These are phyloP conservation scores for Bretschneidera sinensis DNA, from an alignment of 345 rosid species.

Conservation along the genomic window DNA sequence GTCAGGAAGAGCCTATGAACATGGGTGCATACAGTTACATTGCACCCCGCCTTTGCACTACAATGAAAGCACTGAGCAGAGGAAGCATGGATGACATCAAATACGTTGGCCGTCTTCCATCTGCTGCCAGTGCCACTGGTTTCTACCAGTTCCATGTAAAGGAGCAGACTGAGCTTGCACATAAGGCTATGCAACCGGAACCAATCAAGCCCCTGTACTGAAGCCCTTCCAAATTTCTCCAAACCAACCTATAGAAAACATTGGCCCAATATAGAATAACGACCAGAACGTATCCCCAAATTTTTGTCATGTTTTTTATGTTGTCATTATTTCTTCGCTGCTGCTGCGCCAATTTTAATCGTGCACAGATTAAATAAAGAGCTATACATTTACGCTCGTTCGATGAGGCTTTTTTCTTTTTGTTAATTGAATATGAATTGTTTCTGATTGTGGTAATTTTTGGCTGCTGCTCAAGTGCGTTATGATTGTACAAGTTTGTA, in stretches of 20 bases:
- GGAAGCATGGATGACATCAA: slow-evolving; percentile 58
- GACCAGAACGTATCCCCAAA: background rate
- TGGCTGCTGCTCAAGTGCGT: no score
- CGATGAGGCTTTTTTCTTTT: no score
- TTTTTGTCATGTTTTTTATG: background rate
- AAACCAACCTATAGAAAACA: background rate
- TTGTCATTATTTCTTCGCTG: background rate
- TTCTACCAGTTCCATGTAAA: slow-evolving; percentile 50
- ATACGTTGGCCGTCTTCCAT: slow-evolving; percentile 67
- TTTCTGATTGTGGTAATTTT: no score
- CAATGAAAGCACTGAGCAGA: slow-evolving; percentile 47
- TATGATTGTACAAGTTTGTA: no score
- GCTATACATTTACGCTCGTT: no score
- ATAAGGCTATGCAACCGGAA: slow-evolving; percentile 51
- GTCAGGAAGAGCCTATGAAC: slow-evolving; percentile 92
- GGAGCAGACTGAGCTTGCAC: slow-evolving; percentile 60
- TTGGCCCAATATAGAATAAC: background rate
- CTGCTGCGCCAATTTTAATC: background rate
- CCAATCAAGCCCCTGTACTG: slow-evolving; percentile 36
- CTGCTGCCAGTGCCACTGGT: slow-evolving; percentile 77
- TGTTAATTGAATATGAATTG: no score
- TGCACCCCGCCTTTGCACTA: slow-evolving; percentile 56
- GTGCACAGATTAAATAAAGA: background rate
- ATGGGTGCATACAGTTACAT: slow-evolving; percentile 66
- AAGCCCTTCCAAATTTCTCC: background rate